Evolutionary conservation across 2,329 filamentous ascomycete genomes (phyloP), one percentile per base, ranked within the genome.

Genomic region (Clonostachys chloroleuca): DNA sequence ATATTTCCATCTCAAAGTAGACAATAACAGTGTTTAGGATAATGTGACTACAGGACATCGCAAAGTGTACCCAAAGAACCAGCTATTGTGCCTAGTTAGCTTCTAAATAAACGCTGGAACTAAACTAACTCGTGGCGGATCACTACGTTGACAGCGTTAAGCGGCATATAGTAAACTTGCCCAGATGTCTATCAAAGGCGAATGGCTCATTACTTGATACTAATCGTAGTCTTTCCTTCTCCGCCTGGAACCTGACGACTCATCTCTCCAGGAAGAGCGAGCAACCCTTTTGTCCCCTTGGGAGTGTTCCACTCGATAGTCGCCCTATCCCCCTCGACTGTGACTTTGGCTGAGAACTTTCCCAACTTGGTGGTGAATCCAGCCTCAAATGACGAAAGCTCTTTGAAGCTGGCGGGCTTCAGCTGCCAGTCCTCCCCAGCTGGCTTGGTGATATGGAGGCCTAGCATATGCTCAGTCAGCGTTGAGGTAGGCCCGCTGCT

Each of bases 401-500:
- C 40, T 5, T 14, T 4, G 7, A 42, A n/a, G 4, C 40, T 18
- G 7, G 40, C 40, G 5, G 40, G 40, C 13, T 17, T 6, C 13
- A 42, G 24, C 7, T 14, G 17, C 40, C 40, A 42, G n/a, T 42
- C 40, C 17, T 42, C 17, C 12, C 40, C 40, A 4, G 40, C 40
- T 4, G 40, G 40, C 17, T n/a, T 18, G 13, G 40, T 42, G 12
- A 42, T 18, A 12, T 18, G 40, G 18, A 77, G 54, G 1, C 74
- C 74, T 4, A 75, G 59, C 17, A 74, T 58, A 20, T 65, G 64
- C 44, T 69, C 65, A 1, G 67, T 74, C 48, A 77, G 54, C 3
- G 72, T 69, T 41, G 66, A 68, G 2, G 72, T 73, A 10, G 74
- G 74, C 0, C 74, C 74, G 0, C 68, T 69, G 12, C 68, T 67